A percentile compares a stretch with the other conserved stretches of the same genome.
phyloP scores from a whole-genome alignment of 108 stramenopile species.

The Cyclotella choctawhatcheeana region DNA sequence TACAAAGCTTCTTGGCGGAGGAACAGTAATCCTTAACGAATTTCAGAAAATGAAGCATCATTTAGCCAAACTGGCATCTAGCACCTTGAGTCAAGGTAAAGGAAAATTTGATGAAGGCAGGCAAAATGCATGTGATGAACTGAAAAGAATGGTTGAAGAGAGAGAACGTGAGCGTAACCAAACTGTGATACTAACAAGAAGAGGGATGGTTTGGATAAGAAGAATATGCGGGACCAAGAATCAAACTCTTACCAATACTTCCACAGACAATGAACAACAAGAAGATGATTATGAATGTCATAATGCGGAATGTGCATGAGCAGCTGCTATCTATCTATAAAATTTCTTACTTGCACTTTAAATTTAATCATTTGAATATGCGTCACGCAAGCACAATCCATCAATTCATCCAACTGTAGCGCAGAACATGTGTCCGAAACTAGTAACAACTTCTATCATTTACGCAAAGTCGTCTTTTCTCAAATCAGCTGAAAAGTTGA shows the following conservation, averaged over 20 bases:
- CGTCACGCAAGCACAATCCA: neutral
- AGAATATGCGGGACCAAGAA: slow-evolving; percentile 34
- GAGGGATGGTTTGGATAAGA: slow-evolving; percentile 47
- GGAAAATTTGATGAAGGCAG: slow-evolving; percentile 20
- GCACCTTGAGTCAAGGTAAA: slow-evolving; percentile 17
- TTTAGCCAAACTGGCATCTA: neutral
- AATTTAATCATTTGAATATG: neutral
- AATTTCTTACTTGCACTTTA: too few species aligned
- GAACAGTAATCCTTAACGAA: slow-evolving; percentile 14
- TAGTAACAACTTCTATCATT: too few species aligned
- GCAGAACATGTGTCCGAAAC: too few species aligned
- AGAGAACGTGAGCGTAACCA: slow-evolving; percentile 44
- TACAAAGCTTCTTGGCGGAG: slow-evolving; percentile 16
- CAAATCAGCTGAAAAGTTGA: slow-evolving; percentile 63
- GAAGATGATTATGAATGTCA: neutral
- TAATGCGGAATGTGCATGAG: neutral
- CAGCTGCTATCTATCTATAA: too few species aligned
- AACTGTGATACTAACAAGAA: slow-evolving; percentile 41
- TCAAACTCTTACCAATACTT: neutral
- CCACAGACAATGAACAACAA: neutral
- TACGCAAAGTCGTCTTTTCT: slow-evolving; percentile 17
- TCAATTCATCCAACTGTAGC: too few species aligned
- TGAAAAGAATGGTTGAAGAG: slow-evolving; percentile 45
- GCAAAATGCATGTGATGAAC: slow-evolving; percentile 34
- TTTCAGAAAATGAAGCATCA: slow-evolving; percentile 28